Conservation (phyloP, 2,329 filamentous ascomycete species). For the Diaporthe sp. region DNA sequence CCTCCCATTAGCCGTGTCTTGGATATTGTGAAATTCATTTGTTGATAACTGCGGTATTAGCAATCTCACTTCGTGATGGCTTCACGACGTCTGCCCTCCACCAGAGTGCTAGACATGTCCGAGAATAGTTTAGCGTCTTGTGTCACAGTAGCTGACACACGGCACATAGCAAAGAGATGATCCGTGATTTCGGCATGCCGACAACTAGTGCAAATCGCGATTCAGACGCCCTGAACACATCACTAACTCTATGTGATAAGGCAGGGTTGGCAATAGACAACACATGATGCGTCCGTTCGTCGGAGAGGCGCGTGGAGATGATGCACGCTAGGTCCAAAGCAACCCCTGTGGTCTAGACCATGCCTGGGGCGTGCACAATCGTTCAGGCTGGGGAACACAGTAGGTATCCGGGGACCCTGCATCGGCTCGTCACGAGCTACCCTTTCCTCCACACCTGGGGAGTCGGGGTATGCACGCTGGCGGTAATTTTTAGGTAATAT, state of each 20-base stretch:
- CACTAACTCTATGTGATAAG: conserved; percentile 32
- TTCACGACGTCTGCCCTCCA: background rate
- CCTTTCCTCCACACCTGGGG: conserved; percentile 28
- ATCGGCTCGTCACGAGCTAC: conserved; percentile 32
- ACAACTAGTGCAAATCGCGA: conserved; percentile 13
- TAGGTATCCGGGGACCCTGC: background rate
- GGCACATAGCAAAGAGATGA: background rate
- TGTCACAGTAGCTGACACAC: background rate
- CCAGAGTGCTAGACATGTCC: no score
- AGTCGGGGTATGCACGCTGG: conserved; percentile 23
- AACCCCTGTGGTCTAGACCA: conserved; percentile 28
- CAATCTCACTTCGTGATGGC: background rate
- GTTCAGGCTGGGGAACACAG: background rate
- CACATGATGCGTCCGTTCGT: conserved; percentile 33
- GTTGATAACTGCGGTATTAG: background rate
- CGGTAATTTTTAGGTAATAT: conserved; percentile 30
- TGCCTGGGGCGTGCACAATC: conserved; percentile 34
- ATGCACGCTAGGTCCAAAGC: conserved; percentile 9
- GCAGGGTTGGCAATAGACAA: conserved; percentile 30
- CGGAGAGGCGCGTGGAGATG: conserved; percentile 19
- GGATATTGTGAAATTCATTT: background rate
- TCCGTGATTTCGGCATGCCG: conserved; percentile 16
- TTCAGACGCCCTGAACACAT: conserved; percentile 21
- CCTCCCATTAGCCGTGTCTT: no score
- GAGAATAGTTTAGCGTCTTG: background rate